These are phyloP conservation scores for Lumnitzera racemosa DNA, from an alignment of 345 rosid genomes.

Conservation along the genomic window DNA sequence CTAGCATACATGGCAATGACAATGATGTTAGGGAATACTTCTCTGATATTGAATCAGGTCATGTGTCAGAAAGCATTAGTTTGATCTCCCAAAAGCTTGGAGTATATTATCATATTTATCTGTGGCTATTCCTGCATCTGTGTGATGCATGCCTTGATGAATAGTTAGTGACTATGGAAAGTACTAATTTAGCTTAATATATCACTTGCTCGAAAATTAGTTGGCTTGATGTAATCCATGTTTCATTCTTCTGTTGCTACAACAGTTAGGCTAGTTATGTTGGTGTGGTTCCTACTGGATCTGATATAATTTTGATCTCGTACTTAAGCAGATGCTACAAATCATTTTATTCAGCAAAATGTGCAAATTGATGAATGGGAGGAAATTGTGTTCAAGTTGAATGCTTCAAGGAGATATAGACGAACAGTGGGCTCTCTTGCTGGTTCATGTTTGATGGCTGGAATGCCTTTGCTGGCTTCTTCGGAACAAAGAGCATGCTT, in stretches of 20 bases:
- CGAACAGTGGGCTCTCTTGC: slow-evolving; percentile 76
- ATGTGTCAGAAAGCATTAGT: background rate
- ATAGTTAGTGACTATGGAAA: too few species aligned
- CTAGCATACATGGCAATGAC: slow-evolving; percentile 18
- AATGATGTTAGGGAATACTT: slow-evolving; percentile 3
- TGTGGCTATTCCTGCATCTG: too few species aligned
- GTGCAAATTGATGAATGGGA: slow-evolving; percentile 54
- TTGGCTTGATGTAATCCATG: too few species aligned
- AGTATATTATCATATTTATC: too few species aligned
- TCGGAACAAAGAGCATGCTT: slow-evolving; percentile 57
- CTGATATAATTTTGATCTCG: background rate
- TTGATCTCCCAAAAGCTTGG: too few species aligned
- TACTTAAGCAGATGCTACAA: background rate
- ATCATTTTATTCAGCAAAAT: slow-evolving; percentile 9
- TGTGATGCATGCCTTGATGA: too few species aligned
- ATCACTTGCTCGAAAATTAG: too few species aligned
- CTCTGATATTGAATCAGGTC: slow-evolving; percentile 22
- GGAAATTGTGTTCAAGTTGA: slow-evolving; percentile 44
- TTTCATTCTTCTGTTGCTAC: too few species aligned
- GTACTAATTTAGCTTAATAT: too few species aligned
- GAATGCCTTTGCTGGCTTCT: slow-evolving; percentile 77
- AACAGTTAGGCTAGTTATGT: too few species aligned
- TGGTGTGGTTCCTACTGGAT: too few species aligned
- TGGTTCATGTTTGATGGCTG: slow-evolving; percentile 65
- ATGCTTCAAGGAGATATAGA: slow-evolving; percentile 66